Evolutionary conservation across 306 rosid species (phyloP).

Genomic region (Vicia faba): DNA sequence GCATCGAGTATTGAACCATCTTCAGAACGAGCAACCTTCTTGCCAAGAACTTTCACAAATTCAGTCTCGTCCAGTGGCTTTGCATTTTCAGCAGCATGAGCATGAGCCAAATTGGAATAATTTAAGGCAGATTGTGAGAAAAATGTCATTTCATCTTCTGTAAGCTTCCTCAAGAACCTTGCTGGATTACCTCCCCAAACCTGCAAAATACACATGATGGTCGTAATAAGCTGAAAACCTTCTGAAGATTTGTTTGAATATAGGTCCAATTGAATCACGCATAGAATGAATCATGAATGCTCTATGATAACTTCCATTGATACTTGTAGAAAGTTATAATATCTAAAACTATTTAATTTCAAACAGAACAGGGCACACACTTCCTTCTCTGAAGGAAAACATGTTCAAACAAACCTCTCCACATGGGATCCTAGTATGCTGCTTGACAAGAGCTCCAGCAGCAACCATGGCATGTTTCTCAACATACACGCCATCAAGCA

Average conservation of each 20-base stretch:
- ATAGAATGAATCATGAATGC: conserved; percentile 13
- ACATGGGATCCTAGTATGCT: conserved; percentile 84
- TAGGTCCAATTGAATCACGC: conserved; percentile 3
- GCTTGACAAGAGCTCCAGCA: conserved; percentile 95
- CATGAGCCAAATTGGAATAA: conserved; percentile 85
- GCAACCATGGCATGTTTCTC: conserved; percentile 96
- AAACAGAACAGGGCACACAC: conserved; percentile 12
- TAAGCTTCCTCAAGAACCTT: conserved; percentile 87
- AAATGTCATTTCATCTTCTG: conserved; percentile 88
- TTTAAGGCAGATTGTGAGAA: conserved; percentile 83
- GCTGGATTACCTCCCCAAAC: conserved; percentile 99
- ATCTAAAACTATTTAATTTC: conserved; percentile 16
- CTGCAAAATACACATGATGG: conserved; percentile 45
- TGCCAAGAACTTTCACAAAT: conserved; percentile 72
- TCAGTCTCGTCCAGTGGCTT: conserved; percentile 71
- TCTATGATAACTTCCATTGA: conserved; percentile 9
- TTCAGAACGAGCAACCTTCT: conserved; percentile 72
- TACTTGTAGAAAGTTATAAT: conserved; percentile 11
- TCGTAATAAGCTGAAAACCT: conserved; percentile 26
- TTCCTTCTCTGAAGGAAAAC: conserved; percentile 13
- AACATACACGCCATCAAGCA: conserved; percentile 88
- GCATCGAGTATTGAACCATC: conserved; percentile 60
- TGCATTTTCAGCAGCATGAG: conserved; percentile 88
- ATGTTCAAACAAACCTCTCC: conserved; percentile 79
- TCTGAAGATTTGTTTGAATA: conserved; percentile 19